These are phyloP conservation scores for Gloeopeniophorella convolvens DNA, from an alignment of 768 basidiomycete species.

Conservation along the genomic window DNA sequence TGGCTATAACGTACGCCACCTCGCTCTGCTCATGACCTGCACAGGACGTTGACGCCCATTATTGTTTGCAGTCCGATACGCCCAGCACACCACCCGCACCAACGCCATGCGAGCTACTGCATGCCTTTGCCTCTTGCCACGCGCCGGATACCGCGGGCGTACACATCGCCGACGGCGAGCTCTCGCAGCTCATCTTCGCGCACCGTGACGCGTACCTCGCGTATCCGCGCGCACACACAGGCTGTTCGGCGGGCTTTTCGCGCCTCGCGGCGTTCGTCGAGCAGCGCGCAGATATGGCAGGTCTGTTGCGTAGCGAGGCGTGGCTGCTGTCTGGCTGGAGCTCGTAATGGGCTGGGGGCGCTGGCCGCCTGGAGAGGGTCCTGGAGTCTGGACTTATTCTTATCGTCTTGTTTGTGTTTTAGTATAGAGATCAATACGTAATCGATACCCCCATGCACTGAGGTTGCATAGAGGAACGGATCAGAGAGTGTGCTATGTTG, in stretches of 20 bases:
- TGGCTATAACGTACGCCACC: conserved; percentile 10
- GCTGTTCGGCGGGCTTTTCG: conserved; percentile 9
- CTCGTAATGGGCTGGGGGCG: neutral
- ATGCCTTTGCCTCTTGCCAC: conserved; percentile 8
- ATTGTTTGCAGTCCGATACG: conserved; percentile 5
- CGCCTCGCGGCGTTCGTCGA: conserved; percentile 10
- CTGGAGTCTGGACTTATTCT: too few relatives aligned
- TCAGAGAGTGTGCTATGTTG: too few relatives aligned
- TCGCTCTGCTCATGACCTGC: neutral
- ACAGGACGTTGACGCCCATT: neutral
- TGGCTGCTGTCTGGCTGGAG: conserved; percentile 13
- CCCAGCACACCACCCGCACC: neutral
- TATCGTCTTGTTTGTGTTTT: too few relatives aligned
- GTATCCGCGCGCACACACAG: conserved; percentile 8
- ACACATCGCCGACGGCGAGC: conserved; percentile 4
- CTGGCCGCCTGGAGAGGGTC: too few relatives aligned
- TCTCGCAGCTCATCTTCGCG: conserved; percentile 11
- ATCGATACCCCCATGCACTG: too few relatives aligned
- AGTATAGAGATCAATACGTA: too few relatives aligned
- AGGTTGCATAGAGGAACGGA: too few relatives aligned
- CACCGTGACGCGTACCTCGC: conserved; percentile 16
- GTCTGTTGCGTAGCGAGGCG: conserved; percentile 14
- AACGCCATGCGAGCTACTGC: conserved; percentile 9
- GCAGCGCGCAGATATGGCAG: neutral
- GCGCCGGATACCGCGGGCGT: neutral